Evolutionary conservation across 495 filamentous ascomycete genomes (phyloP).

Genomic region (Penicillium argentinense): DNA sequence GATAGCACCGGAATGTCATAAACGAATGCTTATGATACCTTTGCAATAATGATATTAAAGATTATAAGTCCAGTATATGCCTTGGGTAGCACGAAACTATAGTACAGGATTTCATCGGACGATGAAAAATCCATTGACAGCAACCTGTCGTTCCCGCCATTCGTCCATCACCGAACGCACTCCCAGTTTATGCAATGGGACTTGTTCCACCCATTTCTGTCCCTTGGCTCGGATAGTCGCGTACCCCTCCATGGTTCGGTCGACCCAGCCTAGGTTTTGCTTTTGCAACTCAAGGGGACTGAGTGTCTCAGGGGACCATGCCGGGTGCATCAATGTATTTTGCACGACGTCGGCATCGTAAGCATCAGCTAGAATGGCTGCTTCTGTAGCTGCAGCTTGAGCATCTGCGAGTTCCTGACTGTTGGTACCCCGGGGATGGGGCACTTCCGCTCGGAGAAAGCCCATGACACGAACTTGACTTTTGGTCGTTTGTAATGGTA

Average conservation of each 20-base stretch:
- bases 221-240: constrained; percentile 37
- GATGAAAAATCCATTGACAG: constrained; percentile 42
- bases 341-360: constrained; percentile 51
- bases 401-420: constrained; percentile 29
- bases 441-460: constrained; percentile 31
- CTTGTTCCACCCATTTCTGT: constrained; percentile 50
- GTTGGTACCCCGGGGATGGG: constrained; percentile 22
- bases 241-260: constrained; percentile 37
- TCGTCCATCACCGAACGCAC: constrained; percentile 52
- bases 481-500: constrained; percentile 33
- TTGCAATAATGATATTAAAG: too few relatives aligned
- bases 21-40: background rate
- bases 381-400: constrained; percentile 35
- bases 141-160: constrained; percentile 43
- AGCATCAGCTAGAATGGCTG: constrained; percentile 39
- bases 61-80: too few relatives aligned
- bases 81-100: background rate
- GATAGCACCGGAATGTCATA: too few relatives aligned
- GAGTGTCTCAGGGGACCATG: constrained; percentile 49
- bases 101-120: constrained; percentile 17
- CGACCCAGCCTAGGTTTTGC: constrained; percentile 29
- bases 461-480: constrained; percentile 58
- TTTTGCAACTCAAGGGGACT: constrained; percentile 12
- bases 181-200: constrained; percentile 56
- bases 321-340: constrained; percentile 51